Evolutionary conservation across 805 yeast species (phyloP).

Genomic region (Kluyveromyces starmeri): DNA sequence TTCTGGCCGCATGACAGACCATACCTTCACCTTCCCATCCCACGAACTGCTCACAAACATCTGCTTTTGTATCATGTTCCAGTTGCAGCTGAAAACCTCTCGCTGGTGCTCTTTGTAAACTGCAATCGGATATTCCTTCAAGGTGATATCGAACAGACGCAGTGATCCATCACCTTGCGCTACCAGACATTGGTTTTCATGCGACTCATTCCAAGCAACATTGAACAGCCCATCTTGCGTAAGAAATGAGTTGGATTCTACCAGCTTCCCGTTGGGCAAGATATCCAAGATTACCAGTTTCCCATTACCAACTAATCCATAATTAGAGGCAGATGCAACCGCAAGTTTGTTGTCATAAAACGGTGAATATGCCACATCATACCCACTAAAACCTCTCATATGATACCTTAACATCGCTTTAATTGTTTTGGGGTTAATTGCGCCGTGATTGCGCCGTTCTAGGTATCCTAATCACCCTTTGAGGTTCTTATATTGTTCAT

Average conservation of each 20-base stretch:
- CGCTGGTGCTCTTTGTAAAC: constrained; percentile 69
- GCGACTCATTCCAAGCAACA: constrained; percentile 80
- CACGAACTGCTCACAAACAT: constrained; percentile 74
- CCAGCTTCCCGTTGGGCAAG: constrained; percentile 53
- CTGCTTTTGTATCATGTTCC: constrained; percentile 64
- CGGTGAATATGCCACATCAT: constrained; percentile 83
- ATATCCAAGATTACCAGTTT: constrained; percentile 63
- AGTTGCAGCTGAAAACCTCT: constrained; percentile 65
- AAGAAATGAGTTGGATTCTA: constrained; percentile 52
- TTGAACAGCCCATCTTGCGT: constrained; percentile 93
- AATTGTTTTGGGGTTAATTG: no score
- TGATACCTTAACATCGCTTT: constrained; percentile 56
- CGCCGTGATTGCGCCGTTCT: no score
- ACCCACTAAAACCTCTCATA: constrained; percentile 79
- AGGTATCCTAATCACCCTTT: no score
- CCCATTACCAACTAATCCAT: constrained; percentile 93
- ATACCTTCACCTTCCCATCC: constrained; percentile 82
- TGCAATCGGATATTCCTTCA: constrained; percentile 61
- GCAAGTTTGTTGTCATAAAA: constrained; percentile 84
- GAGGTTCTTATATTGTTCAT: no score
- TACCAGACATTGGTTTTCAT: constrained; percentile 75
- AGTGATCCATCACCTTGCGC: constrained; percentile 90
- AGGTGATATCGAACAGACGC: constrained; percentile 67
- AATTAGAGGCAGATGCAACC: constrained; percentile 85
- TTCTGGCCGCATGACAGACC: constrained; percentile 55